These are phyloP conservation scores for Linnemannia zychae DNA, from an alignment of 192 early-diverging fungal species.

Conservation along the genomic window DNA sequence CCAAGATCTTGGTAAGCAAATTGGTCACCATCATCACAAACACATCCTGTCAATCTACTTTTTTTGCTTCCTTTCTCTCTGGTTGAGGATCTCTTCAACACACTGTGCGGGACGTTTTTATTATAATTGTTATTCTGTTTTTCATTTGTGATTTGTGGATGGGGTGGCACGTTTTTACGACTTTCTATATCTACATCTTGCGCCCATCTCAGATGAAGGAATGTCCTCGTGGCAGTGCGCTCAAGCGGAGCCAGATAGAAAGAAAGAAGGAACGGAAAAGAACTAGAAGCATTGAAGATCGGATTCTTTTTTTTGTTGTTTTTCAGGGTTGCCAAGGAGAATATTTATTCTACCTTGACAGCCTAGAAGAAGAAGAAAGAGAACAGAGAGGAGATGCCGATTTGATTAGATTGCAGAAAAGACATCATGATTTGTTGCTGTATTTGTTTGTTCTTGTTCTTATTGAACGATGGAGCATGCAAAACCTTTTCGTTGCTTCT, in stretches of 20 bases:
- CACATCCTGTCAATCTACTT: neutral
- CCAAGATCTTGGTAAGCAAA: slow-evolving; percentile 53
- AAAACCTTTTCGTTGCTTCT: neutral
- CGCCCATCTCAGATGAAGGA: neutral
- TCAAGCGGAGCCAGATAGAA: neutral
- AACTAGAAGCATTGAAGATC: neutral
- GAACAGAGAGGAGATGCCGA: neutral
- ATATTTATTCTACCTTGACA: neutral
- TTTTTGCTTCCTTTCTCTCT: neutral
- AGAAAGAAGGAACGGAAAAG: too few relatives aligned
- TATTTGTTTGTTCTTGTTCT: neutral
- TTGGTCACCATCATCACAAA: too few relatives aligned
- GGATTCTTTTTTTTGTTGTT: neutral
- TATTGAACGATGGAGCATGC: neutral
- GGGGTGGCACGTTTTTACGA: neutral
- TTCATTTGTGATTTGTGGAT: too few relatives aligned
- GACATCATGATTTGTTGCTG: too few relatives aligned
- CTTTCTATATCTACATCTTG: neutral
- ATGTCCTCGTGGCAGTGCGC: neutral
- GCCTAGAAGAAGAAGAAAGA: neutral
- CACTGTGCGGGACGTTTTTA: neutral
- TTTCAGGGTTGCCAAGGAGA: neutral
- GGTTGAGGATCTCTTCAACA: neutral
- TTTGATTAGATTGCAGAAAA: neutral
- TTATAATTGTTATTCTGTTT: neutral